Evolutionary conservation across 1,284 basidiomycete genomes (phyloP), one percentile per base, ranked within the genome.

Genomic region (Afroboletus lepidellus): DNA sequence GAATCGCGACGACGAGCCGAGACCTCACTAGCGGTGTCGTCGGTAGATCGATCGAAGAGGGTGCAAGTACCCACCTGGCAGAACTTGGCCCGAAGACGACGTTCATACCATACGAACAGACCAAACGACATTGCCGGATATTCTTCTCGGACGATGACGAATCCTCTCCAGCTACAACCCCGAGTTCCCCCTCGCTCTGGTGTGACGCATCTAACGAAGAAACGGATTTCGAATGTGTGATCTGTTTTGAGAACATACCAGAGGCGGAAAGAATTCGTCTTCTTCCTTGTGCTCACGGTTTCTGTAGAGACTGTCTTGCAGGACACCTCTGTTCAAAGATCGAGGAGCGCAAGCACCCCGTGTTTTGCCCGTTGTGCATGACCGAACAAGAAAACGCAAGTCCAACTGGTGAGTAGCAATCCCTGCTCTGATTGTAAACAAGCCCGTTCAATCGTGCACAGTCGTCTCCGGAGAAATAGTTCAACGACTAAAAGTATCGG

Each of bases 341-440:
- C 18, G 61, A 70, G 5, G 77, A 83, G 33, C 76, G 76, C 49
- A 73, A 70, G 15, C 85, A 77, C 55, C 84, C 85, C 0, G 77
- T 87, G 32, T 57, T 77, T 5, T 87, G 85, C 59, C 85, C 85
- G 2, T 57, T 71, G 5, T 87, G 85, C 58, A 61, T 72, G 20
- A 65, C 71, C 1, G 65, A 70, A 21, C 62, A 60, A 44, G 57
- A 33, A 23, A 60, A 65, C n/a, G 50, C 55, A 15, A 72, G 65
- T 23, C 73, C 74, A 30, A 73, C 72, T 43, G 67, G 78, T 78
- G 50, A 59, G 76, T 59, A 24, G 39, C 12, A 1, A 4, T 8
- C 9, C n/a, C 27, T 41, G 3, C 18, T 12, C 20, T n/a, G 45
- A 33, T n/a, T 1, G 5, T 37, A 32, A 34, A 7, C 9, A 11